A percentile compares a stretch with the other conserved stretches of the same genome.
These are phyloP conservation scores for Sindora glabra DNA, from an alignment of 306 rosid species.

Conservation along the genomic window DNA sequence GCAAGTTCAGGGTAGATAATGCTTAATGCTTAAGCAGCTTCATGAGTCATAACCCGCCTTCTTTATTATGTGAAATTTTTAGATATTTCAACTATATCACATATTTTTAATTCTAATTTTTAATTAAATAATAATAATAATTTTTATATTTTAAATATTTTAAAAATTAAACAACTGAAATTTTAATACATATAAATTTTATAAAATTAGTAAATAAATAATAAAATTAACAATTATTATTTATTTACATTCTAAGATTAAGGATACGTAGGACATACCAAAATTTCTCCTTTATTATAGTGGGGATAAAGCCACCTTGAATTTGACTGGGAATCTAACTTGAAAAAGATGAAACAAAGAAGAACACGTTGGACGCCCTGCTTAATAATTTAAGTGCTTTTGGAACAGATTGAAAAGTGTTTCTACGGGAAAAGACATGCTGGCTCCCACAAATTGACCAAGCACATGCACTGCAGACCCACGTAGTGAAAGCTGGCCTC, in stretches of 20 bases:
- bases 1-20: background rate
- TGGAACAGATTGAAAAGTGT: slow-evolving; percentile 7
- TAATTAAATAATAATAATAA: too few species aligned
- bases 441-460: slow-evolving; percentile 10
- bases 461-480: slow-evolving; percentile 26
- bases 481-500: background rate
- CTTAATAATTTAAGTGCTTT: slow-evolving; percentile 10
- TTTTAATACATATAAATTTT: too few species aligned
- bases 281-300: background rate
- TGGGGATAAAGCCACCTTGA: background rate
- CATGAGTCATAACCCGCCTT: too few species aligned
- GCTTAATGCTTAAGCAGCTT: slow-evolving; percentile 17
- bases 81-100: too few species aligned
- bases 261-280: too few species aligned
- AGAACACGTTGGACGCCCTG: slow-evolving; percentile 7
- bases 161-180: too few species aligned
- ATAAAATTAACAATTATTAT: too few species aligned
- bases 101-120: too few species aligned
- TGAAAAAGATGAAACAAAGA: slow-evolving; percentile 14
- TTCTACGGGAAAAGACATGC: slow-evolving; percentile 7
- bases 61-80: too few species aligned
- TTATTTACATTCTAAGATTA: too few species aligned
- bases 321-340: slow-evolving; percentile 14
- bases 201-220: too few species aligned
- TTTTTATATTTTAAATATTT: too few species aligned